Base-by-base conservation (phyloP, 2,329 filamentous ascomycete genomes). In the Xylariomycetidae sp. region DNA sequence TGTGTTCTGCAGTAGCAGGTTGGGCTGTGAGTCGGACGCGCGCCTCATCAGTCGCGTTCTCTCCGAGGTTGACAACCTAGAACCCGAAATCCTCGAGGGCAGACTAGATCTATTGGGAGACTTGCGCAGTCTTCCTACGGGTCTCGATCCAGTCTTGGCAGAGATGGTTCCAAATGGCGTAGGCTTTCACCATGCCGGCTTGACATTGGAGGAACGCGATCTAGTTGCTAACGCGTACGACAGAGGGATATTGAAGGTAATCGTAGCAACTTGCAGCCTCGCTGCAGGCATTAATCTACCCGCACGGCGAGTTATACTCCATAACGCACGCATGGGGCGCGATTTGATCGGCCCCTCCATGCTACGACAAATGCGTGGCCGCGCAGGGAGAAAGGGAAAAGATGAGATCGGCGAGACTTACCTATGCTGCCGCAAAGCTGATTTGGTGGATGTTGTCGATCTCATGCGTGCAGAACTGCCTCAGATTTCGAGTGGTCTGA, bases 211-310 rank as follows among this genome's bases (percentile, higher is more conserved):
- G 58, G 85, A 89, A 54, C 72, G 84, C 30, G 82, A 87, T 30
- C 61, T 88, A 6, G 72, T 88, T 34, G 78, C 83, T 3, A 70
- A 69, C 22, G 82, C 82, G 10, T 88, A 87, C 44, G 84, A 88
- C 50, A 57, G 63, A 25, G 82, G 84, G 1, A 64, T 73, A 5
- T 54, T 88, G 13, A 81, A 82, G 45, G 76, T 87, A 1, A 80
- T 86, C 33, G 77, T 87, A 12, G 85, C 85, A 23, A 89, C 85
- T 2, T 88, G 83, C 49, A 87, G 82, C 52, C 69, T 89, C 36
- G 85, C 85, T n/a, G 85, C 84, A 11, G 85, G 85, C n/a, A 86
- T 89, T 38, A 88, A 89, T 56, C 62, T 89, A 50, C 55, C 55
- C 5, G 85, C 85, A 6, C 69, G 85, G 33, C 68, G 85, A 44